Percentiles rank a stretch among this genome's conserved stretches.
phyloP scores from a whole-genome alignment of 306 rosid species.

The Prunus kanzakura region DNA sequence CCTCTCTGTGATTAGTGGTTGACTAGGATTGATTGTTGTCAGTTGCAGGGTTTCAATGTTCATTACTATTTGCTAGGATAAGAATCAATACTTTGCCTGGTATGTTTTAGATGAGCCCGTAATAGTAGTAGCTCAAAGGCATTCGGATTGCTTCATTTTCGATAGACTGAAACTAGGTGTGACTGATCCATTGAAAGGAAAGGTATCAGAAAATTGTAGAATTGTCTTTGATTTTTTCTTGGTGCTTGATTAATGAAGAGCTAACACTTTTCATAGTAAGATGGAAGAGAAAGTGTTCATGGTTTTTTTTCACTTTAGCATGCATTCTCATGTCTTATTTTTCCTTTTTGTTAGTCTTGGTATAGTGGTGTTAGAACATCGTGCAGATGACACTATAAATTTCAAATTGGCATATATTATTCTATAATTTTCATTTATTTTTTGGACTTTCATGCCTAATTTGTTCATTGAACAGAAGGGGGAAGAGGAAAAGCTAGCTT shows the following conservation, averaged over 20 bases:
- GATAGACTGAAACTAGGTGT: not conserved
- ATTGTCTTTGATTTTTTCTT: not conserved
- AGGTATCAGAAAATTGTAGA: not conserved
- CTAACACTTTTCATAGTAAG: not conserved
- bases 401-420: not conserved
- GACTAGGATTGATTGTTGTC: not conserved
- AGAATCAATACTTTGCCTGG: not conserved
- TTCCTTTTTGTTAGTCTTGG: not conserved
- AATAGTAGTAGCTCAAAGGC: not conserved
- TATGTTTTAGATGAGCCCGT: not conserved
- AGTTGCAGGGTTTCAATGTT: not conserved
- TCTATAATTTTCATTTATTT: not conserved
- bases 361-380: too few species aligned
- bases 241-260: not conserved
- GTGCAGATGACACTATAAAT: not conserved
- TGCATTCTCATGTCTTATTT: not conserved
- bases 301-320: not conserved
- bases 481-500: not conserved
- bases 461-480: not conserved
- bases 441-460: not conserved
- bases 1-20: conserved; percentile 2
- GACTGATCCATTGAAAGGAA: not conserved
- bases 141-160: not conserved
- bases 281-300: not conserved
- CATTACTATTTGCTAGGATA: not conserved